phyloP scores from a whole-genome alignment of 106 monocot genomes.

The Phalaenopsis equestris region DNA sequence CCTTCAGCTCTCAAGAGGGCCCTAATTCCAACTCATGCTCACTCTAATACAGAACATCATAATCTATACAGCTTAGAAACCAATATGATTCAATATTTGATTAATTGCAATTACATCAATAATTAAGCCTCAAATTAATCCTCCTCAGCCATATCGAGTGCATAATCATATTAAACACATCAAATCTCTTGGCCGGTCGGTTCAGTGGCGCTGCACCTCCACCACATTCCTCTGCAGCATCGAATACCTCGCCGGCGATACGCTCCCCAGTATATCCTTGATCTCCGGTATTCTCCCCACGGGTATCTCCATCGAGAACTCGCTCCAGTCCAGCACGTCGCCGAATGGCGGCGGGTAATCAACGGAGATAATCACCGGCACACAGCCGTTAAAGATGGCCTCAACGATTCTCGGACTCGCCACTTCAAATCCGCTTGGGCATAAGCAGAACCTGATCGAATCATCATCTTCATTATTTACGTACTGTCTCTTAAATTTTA shows the following conservation, averaged over 20 bases:
- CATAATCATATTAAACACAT: conserved; percentile 40
- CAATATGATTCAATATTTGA: too few relatives aligned
- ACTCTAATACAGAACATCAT: too few relatives aligned
- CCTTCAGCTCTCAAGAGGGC: too few relatives aligned
- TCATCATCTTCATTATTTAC: neutral
- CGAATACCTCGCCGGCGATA: conserved; percentile 12
- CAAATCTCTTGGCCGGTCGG: conserved; percentile 40
- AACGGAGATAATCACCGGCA: conserved; percentile 63
- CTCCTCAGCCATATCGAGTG: conserved; percentile 57
- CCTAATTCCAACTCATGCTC: too few relatives aligned
- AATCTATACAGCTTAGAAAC: too few relatives aligned
- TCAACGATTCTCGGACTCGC: conserved; percentile 66
- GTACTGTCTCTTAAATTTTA: neutral
- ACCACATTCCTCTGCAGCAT: conserved; percentile 22
- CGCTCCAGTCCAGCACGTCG: conserved; percentile 71
- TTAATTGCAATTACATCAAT: neutral
- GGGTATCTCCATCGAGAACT: conserved; percentile 33
- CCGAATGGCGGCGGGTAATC: conserved; percentile 52
- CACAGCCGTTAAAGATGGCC: conserved; percentile 56
- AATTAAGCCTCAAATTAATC: conserved; percentile 26
- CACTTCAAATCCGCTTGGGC: conserved; percentile 80
- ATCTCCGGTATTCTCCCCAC: conserved; percentile 35
- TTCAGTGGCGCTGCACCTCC: conserved; percentile 38
- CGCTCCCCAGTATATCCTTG: conserved; percentile 29
- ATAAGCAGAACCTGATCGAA: conserved; percentile 47